A percentile compares a stretch with the other conserved stretches of the same genome.
Conservation (phyloP, 23 red algal genomes). For the Chondrus crispus region DNA sequence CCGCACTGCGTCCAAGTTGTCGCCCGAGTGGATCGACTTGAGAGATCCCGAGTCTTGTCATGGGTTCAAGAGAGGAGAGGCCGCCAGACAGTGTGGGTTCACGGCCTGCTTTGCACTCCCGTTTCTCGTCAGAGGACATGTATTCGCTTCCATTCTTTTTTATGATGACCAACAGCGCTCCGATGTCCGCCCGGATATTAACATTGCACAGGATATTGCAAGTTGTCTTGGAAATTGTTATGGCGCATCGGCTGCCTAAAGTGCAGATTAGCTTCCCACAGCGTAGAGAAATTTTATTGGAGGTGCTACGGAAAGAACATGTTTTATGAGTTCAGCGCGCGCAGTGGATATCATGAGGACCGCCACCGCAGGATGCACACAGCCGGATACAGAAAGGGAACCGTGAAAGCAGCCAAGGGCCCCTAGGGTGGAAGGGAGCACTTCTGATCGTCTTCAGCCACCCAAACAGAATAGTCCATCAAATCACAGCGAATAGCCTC, state of each 20-base stretch:
- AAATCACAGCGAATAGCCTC: no score
- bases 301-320: no score
- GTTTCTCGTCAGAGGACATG: conserved; percentile 56
- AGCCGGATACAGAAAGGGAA: no score
- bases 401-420: no score
- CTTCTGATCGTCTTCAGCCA: no score
- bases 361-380: no score
- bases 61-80: conserved; percentile 9
- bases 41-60: conserved; percentile 9
- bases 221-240: conserved; percentile 65
- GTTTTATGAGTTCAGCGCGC: no score
- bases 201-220: conserved; percentile 44
- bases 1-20: conserved; percentile 36
- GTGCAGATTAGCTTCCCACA: no score
- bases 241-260: conserved; percentile 21
- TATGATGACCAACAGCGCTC: conserved; percentile 25
- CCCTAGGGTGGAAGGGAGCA: no score
- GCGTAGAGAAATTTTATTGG: no score
- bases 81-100: conserved; percentile 27
- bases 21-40: conserved; percentile 44
- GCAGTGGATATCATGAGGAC: no score
- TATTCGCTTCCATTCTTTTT: conserved; percentile 43
- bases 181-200: conserved; percentile 16
- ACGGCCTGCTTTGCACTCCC: conserved; percentile 57
- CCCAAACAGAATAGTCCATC: no score